Conservation (phyloP, 1,284 basidiomycete genomes). For the Leucoagaricus sp. region DNA sequence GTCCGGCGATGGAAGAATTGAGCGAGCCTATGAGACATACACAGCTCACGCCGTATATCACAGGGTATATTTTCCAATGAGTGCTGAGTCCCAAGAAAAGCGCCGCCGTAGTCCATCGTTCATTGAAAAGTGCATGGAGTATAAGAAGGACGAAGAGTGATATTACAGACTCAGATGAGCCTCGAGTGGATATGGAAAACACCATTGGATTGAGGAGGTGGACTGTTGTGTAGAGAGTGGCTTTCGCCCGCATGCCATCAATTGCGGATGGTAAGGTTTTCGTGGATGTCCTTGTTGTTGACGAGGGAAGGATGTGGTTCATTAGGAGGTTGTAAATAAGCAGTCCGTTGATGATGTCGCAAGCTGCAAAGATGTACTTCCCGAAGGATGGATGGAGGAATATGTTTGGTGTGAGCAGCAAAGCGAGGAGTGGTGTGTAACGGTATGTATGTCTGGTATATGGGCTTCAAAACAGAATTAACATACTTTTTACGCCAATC, state of each 20-base stretch:
- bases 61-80: slow-evolving; percentile 96
- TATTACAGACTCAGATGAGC: slow-evolving; percentile 91
- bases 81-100: slow-evolving; percentile 77
- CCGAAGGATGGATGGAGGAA: slow-evolving; percentile 83
- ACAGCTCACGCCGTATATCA: slow-evolving; percentile 85
- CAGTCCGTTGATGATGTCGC: slow-evolving; percentile 81
- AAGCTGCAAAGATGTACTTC: slow-evolving; percentile 87
- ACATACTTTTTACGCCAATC: not conserved
- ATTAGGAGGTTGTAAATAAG: slow-evolving; percentile 74
- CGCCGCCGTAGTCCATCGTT: slow-evolving; percentile 64
- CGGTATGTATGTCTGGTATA: slow-evolving; percentile 95
- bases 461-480: slow-evolving; percentile 55
- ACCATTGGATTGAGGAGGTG: slow-evolving; percentile 93
- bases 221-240: slow-evolving; percentile 58
- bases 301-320: slow-evolving; percentile 47
- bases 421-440: slow-evolving; percentile 92
- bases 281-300: not conserved
- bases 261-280: slow-evolving; percentile 12
- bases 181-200: slow-evolving; percentile 94
- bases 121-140: slow-evolving; percentile 58
- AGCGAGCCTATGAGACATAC: slow-evolving; percentile 61
- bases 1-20: not conserved
- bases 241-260: slow-evolving; percentile 27
- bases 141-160: slow-evolving; percentile 80
- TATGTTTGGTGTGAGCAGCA: slow-evolving; percentile 81